Evolutionary conservation across 2,329 filamentous ascomycete species (phyloP), one percentile per base, ranked within the genome.

Genomic region (Cladophialophora yegresii): DNA sequence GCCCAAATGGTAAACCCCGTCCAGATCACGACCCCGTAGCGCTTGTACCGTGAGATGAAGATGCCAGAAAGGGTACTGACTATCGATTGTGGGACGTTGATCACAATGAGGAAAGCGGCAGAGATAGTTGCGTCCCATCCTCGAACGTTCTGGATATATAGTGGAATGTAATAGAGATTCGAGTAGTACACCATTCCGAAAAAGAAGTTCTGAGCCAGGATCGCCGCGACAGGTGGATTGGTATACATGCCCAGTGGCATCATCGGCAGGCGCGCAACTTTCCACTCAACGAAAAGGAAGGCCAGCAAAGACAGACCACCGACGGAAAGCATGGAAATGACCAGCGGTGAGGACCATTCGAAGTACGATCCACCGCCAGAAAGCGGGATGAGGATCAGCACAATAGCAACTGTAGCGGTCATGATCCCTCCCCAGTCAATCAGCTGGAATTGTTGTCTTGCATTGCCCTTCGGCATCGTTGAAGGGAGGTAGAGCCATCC

Each of bases 361-460:
- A 86, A 87, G 64, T 85, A 85, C 0, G 81, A 79, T 1, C 83
- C 85, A 62, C 83, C 85, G 16, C 85, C 85, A 2, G 85, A 87
- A 12, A 89, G 81, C 0, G 87, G 87, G 51, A 89, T 86, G 20
- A 89, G 77, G 1, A 89, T 69, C 12, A 88, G 78, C 9, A 89
- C 82, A 30, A 87, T 82, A 0, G 81, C 85, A 6, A 81, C 75
- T 0, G 84, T 84, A 3, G 82, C 83, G 2, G 81, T 78, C 10
- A 87, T 62, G 1, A 86, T 77, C 1, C 87, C 87, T 26, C 77
- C 81, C 67, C 83, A 86, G 72, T 89, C 87, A 61, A 89, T 85
- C 50, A 83, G 84, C 54, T 75, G 76, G 23, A 84, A 70, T 54
- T 82, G 84, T 50, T 81, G 78, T 45, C 75, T 74, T 43, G 84